These are phyloP conservation scores for Amylostereum areolatum DNA, from an alignment of 1,284 basidiomycete genomes.

Conservation along the genomic window DNA sequence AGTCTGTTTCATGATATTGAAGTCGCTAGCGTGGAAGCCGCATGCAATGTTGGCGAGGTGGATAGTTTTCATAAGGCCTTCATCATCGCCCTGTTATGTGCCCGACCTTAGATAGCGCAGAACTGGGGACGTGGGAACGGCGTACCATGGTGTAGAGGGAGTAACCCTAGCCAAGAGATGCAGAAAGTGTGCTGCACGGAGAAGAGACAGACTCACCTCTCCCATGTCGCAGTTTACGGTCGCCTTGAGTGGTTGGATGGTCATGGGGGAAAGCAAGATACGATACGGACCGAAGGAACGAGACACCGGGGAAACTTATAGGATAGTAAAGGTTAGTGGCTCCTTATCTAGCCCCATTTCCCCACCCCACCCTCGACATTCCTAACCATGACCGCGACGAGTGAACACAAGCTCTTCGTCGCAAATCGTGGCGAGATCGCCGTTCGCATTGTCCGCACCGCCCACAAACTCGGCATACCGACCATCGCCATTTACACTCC, in stretches of 20 bases:
- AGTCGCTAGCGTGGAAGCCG: slow-evolving; percentile 62
- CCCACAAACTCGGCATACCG: slow-evolving; percentile 37
- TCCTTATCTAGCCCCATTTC: too few relatives aligned
- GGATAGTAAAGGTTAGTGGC: too few relatives aligned
- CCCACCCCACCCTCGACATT: too few relatives aligned
- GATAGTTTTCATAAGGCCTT: slow-evolving; percentile 54
- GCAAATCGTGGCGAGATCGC: slow-evolving; percentile 52
- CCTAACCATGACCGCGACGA: too few relatives aligned
- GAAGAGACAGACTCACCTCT: slow-evolving; percentile 33
- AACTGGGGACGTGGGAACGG: not conserved
- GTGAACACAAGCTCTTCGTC: slow-evolving; percentile 32
- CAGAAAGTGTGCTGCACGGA: not conserved
- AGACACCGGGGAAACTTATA: too few relatives aligned
- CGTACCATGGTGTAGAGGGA: slow-evolving; percentile 43
- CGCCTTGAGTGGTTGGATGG: slow-evolving; percentile 19
- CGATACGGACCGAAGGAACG: too few relatives aligned
- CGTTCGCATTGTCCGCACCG: slow-evolving; percentile 49
- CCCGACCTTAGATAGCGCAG: too few relatives aligned
- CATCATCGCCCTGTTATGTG: slow-evolving; percentile 46
- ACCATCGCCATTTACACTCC: slow-evolving; percentile 52
- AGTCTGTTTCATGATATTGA: slow-evolving; percentile 56
- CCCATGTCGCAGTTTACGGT: slow-evolving; percentile 62
- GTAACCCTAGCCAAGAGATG: slow-evolving; percentile 35
- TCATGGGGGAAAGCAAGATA: too few relatives aligned
- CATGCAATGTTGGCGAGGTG: slow-evolving; percentile 62